phyloP scores from a whole-genome alignment of 2,329 filamentous ascomycete genomes.

The Aureobasidium zeae region DNA sequence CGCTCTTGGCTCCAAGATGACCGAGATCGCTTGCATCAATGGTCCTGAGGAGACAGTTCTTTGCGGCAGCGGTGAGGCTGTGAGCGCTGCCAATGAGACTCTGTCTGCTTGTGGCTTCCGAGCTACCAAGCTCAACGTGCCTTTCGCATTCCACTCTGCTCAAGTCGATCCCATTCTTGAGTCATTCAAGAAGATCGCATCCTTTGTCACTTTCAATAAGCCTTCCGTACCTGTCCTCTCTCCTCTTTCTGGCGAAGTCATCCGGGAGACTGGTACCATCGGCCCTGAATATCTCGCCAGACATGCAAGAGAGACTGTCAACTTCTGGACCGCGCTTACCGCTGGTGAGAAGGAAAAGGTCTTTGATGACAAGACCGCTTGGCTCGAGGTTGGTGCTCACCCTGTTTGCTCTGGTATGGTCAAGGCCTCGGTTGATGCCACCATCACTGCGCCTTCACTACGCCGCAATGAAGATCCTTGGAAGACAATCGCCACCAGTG shows the following conservation, averaged over 20 bases:
- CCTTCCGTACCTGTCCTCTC: conserved; percentile 58
- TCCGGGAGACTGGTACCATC: conserved; percentile 49
- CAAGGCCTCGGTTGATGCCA: conserved; percentile 52
- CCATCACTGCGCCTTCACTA: conserved; percentile 50
- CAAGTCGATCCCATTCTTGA: conserved; percentile 56
- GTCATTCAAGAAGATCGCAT: conserved; percentile 48
- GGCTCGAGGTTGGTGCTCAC: conserved; percentile 67
- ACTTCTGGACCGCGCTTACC: conserved; percentile 56
- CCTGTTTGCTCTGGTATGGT: conserved; percentile 61
- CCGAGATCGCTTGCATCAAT: conserved; percentile 64
- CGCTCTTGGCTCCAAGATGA: conserved; percentile 41
- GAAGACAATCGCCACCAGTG: conserved; percentile 51
- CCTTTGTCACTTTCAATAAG: conserved; percentile 46
- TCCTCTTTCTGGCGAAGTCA: conserved; percentile 52
- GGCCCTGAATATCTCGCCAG: conserved; percentile 54
- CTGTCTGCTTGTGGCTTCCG: conserved; percentile 49
- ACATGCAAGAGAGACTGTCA: conserved; percentile 58
- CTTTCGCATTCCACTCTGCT: conserved; percentile 58
- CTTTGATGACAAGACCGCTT: conserved; percentile 58
- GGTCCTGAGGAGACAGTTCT: conserved; percentile 66
- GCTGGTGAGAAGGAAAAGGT: conserved; percentile 49
- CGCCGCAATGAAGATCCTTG: conserved; percentile 55
- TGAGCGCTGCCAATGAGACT: conserved; percentile 44
- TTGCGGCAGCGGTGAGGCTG: conserved; percentile 51
- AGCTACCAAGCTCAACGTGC: conserved; percentile 53